Conservation (phyloP, 495 filamentous ascomycete species). For the Podospora pseudocomata region DNA sequence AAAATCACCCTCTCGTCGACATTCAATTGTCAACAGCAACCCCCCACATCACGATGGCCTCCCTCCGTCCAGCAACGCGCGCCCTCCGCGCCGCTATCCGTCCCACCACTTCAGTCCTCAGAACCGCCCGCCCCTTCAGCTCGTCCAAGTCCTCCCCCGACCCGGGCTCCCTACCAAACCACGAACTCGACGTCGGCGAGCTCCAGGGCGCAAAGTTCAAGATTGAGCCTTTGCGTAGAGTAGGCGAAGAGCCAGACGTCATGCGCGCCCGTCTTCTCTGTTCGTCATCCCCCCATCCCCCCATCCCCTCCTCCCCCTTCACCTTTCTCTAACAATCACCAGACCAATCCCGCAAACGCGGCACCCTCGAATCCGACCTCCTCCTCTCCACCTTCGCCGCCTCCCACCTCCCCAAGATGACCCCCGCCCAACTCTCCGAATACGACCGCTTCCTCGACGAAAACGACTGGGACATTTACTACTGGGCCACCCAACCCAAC, state of each 20-base stretch:
- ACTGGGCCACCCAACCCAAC: slow-evolving; percentile 92
- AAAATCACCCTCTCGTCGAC: neutral
- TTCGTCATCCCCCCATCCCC: slow-evolving; percentile 45
- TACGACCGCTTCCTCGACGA: slow-evolving; percentile 96
- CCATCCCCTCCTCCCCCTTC: slow-evolving; percentile 67
- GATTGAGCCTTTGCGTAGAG: slow-evolving; percentile 79
- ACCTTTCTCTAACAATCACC: neutral
- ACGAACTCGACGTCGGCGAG: slow-evolving; percentile 83
- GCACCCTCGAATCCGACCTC: slow-evolving; percentile 92
- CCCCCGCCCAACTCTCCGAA: slow-evolving; percentile 64
- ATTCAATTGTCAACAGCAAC: neutral
- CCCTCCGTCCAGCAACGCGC: slow-evolving; percentile 18
- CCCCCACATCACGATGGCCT: slow-evolving; percentile 4
- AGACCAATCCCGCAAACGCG: slow-evolving; percentile 97
- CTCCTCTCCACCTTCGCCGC: slow-evolving; percentile 95
- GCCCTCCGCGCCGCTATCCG: slow-evolving; percentile 1
- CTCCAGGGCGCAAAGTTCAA: slow-evolving; percentile 84
- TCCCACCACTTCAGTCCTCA: neutral
- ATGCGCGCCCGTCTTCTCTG: slow-evolving; percentile 88
- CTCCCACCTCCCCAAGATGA: slow-evolving; percentile 69
- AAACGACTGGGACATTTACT: slow-evolving; percentile 99
- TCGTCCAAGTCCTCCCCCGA: slow-evolving; percentile 9
- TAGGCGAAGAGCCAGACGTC: slow-evolving; percentile 74
- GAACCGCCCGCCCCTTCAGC: slow-evolving; percentile 4
- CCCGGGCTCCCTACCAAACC: slow-evolving; percentile 6